Evolutionary conservation across 345 rosid species (phyloP).

Genomic region (Mangifera indica): DNA sequence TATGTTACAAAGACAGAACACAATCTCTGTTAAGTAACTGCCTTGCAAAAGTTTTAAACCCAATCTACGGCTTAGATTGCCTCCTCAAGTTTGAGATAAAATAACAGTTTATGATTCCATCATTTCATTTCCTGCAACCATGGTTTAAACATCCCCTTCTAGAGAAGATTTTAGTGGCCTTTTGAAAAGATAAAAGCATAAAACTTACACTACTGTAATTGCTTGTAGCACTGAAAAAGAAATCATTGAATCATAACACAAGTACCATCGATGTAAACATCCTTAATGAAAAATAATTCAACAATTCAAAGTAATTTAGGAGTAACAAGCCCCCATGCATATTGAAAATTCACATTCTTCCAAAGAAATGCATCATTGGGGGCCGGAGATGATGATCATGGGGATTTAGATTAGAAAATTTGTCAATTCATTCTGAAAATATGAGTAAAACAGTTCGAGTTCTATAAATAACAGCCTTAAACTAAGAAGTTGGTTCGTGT

Average conservation of each 20-base stretch:
- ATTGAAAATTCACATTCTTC: not conserved
- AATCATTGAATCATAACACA: too few relatives aligned
- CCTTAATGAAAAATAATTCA: not conserved
- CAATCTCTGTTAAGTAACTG: too few relatives aligned
- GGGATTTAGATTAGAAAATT: not conserved
- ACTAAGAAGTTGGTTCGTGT: not conserved
- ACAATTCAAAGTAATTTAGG: not conserved
- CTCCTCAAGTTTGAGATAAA: not conserved
- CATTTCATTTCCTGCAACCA: too few relatives aligned
- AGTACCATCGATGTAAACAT: too few relatives aligned
- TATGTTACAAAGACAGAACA: too few relatives aligned
- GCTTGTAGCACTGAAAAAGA: too few relatives aligned
- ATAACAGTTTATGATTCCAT: too few relatives aligned
- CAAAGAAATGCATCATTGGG: not conserved
- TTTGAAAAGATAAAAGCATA: too few relatives aligned
- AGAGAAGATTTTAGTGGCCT: too few relatives aligned
- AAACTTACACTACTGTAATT: too few relatives aligned
- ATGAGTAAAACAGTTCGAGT: not conserved
- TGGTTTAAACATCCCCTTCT: too few relatives aligned
- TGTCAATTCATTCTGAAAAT: not conserved
- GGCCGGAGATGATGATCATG: not conserved
- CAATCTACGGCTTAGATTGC: not conserved
- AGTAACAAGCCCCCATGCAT: not conserved
- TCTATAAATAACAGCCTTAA: not conserved
- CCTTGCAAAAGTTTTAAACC: not conserved